Evolutionary conservation across 202 grass and related monocot genomes (phyloP).

Genomic region (Bolboschoenoplectus hybrid): DNA sequence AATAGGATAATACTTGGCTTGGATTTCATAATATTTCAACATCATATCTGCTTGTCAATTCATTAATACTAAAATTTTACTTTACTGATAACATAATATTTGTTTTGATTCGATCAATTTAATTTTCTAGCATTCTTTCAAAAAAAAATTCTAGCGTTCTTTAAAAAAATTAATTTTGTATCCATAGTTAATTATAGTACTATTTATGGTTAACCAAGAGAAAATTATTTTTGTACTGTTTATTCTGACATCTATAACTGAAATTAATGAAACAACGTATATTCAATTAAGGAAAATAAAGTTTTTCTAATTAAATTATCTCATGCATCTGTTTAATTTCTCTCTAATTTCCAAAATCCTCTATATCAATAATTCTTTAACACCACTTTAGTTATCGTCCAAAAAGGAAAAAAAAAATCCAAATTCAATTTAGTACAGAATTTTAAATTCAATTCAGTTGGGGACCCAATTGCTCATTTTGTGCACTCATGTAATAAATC

Average conservation of each 20-base stretch:
- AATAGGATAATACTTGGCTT: no score
- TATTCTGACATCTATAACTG: neutral
- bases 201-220: neutral
- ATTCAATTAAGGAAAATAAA: no score
- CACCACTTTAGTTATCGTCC: neutral
- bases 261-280: neutral
- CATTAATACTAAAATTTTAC: neutral
- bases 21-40: no score
- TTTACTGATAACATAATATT: neutral
- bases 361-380: neutral
- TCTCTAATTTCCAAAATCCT: no score
- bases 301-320: no score
- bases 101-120: neutral
- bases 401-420: neutral
- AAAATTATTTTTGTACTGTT: neutral
- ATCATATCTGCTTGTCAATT: neutral
- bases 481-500: constrained; percentile 13
- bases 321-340: no score
- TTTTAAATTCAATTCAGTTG: constrained; percentile 18
- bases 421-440: neutral
- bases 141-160: no score
- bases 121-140: neutral
- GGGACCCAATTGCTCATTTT: neutral
- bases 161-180: no score
- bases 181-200: neutral